Evolutionary conservation across 495 filamentous ascomycete species (phyloP).

Genomic region (Penicillium parvum): DNA sequence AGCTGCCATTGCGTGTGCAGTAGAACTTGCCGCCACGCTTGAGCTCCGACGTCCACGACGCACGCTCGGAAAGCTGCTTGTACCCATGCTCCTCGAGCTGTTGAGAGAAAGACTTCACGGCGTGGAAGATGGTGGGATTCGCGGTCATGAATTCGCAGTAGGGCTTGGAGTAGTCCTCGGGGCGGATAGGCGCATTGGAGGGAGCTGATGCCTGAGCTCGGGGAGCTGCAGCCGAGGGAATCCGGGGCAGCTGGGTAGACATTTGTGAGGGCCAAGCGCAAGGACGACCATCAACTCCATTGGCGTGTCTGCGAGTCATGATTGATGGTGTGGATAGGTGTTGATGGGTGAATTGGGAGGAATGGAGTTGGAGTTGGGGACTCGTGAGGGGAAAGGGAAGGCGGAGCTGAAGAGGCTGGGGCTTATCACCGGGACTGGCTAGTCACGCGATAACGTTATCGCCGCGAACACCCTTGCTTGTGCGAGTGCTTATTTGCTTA

Average conservation of each 20-base stretch:
- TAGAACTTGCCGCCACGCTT: conserved; percentile 84
- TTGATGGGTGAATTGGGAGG: background rate
- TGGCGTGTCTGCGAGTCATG: conserved; percentile 28
- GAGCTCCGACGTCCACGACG: conserved; percentile 71
- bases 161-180: conserved; percentile 69
- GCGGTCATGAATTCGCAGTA: conserved; percentile 84
- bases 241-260: conserved; percentile 5
- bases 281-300: conserved; percentile 22
- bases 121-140: conserved; percentile 92
- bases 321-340: background rate
- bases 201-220: conserved; percentile 11
- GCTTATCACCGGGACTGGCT: conserved; percentile 19
- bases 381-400: conserved; percentile 26
- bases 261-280: conserved; percentile 25
- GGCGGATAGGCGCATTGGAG: conserved; percentile 23
- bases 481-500: too few species aligned
- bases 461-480: too few species aligned
- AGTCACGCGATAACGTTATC: conserved; percentile 13
- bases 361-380: conserved; percentile 11
- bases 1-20: conserved; percentile 77
- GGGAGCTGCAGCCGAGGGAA: conserved; percentile 9
- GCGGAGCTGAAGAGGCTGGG: conserved; percentile 17
- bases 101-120: conserved; percentile 68
- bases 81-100: conserved; percentile 69
- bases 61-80: conserved; percentile 70